Conservation (phyloP, 495 filamentous ascomycete species). For the Podospora comata region DNA sequence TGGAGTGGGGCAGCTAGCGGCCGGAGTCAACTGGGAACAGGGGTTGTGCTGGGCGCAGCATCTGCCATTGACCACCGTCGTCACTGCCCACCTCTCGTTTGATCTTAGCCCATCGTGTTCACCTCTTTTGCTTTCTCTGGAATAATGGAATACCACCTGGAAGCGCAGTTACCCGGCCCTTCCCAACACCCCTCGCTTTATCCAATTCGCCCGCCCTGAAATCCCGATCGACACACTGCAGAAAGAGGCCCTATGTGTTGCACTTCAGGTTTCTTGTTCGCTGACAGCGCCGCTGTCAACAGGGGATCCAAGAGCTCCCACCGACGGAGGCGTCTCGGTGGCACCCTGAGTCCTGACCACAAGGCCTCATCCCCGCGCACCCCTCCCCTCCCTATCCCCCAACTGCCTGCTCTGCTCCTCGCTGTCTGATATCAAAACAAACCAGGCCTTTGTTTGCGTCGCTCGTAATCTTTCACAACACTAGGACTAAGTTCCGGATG, state of each 20-base stretch:
- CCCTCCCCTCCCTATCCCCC: neutral
- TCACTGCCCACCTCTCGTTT: conserved; percentile 2
- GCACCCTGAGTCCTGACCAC: neutral
- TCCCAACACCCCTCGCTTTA: neutral
- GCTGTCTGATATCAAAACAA: conserved; percentile 8
- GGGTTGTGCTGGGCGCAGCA: conserved; percentile 12
- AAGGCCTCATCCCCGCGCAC: neutral
- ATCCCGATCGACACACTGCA: neutral
- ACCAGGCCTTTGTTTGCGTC: neutral
- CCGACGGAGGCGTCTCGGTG: conserved; percentile 1
- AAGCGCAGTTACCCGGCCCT: neutral
- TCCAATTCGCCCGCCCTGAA: neutral
- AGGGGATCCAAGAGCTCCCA: conserved; percentile 6
- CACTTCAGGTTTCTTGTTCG: conserved; percentile 1
- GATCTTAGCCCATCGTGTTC: neutral
- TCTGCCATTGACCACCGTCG: conserved; percentile 7
- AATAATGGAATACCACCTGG: neutral
- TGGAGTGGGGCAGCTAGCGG: conserved; percentile 14
- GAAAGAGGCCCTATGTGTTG: neutral
- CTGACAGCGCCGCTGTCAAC: conserved; percentile 7
- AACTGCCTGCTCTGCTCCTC: neutral
- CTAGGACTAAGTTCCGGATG: neutral
- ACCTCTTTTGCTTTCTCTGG: neutral
- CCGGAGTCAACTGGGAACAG: conserved; percentile 8
- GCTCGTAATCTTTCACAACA: neutral